Evolutionary conservation across 2,329 filamentous ascomycete species (phyloP).

Genomic region (Talaromyces albobiverticillius): DNA sequence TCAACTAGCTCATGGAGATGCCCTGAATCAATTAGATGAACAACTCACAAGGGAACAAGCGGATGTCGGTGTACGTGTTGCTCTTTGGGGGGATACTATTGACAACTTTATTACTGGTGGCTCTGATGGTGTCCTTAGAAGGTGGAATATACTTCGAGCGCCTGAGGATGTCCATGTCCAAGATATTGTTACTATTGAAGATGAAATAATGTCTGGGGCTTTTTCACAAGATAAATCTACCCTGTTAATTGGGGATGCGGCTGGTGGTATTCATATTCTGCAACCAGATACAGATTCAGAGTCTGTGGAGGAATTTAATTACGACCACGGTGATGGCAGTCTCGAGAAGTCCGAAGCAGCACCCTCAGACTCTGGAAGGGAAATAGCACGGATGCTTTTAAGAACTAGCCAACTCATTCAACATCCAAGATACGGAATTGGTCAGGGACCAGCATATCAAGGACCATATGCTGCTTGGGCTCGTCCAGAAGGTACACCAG

Average conservation of each 20-base stretch:
- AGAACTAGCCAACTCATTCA: slow-evolving; percentile 30
- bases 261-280: slow-evolving; percentile 54
- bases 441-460: slow-evolving; percentile 38
- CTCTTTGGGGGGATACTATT: slow-evolving; percentile 54
- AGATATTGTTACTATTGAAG: slow-evolving; percentile 48
- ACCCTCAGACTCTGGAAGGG: slow-evolving; percentile 25
- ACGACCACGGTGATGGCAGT: slow-evolving; percentile 16
- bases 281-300: slow-evolving; percentile 31
- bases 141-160: slow-evolving; percentile 57
- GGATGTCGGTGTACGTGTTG: slow-evolving; percentile 58
- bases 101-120: slow-evolving; percentile 58
- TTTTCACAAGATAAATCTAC: slow-evolving; percentile 56
- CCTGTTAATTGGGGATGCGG: slow-evolving; percentile 57
- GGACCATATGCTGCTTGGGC: slow-evolving; percentile 43
- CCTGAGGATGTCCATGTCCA: slow-evolving; percentile 50
- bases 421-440: slow-evolving; percentile 37
- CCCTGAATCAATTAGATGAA: slow-evolving; percentile 47
- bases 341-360: slow-evolving; percentile 12
- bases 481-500: slow-evolving; percentile 24
- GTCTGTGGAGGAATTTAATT: slow-evolving; percentile 23
- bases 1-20: slow-evolving; percentile 49
- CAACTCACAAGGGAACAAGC: slow-evolving; percentile 44
- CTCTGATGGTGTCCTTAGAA: slow-evolving; percentile 59
- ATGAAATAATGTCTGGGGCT: slow-evolving; percentile 57
- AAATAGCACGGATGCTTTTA: slow-evolving; percentile 28